Evolutionary conservation across 441 rosid species (phyloP).

Genomic region (Euphorbia corollata): DNA sequence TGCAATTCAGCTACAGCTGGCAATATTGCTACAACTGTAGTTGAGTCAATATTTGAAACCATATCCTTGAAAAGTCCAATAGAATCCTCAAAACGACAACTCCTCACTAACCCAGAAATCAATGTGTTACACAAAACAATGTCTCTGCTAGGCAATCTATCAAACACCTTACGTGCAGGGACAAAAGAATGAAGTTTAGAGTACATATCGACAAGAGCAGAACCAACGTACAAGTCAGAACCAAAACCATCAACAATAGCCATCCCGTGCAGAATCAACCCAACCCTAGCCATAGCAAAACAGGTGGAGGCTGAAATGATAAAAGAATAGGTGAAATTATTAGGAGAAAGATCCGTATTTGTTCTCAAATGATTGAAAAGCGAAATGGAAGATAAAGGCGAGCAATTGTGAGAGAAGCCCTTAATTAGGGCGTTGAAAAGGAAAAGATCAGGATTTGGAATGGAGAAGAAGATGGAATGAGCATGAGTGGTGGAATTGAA

Average conservation of each 20-base stretch:
- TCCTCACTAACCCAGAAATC: constrained; percentile 53
- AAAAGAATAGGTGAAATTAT: constrained; percentile 49
- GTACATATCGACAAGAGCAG: constrained; percentile 49
- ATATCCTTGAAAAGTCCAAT: constrained; percentile 40
- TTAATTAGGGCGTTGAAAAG: constrained; percentile 61
- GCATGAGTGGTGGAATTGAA: constrained; percentile 45
- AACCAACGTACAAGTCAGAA: constrained; percentile 50
- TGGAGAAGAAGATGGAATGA: constrained; percentile 41
- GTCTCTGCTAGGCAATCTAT: constrained; percentile 50
- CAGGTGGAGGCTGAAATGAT: constrained; percentile 45
- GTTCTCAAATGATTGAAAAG: constrained; percentile 39
- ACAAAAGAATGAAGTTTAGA: constrained; percentile 34
- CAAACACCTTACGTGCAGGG: constrained; percentile 54
- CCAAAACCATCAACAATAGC: constrained; percentile 48
- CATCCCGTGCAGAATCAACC: constrained; percentile 40
- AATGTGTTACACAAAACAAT: constrained; percentile 58
- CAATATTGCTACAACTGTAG: constrained; percentile 48
- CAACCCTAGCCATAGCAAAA: constrained; percentile 28
- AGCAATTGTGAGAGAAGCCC: constrained; percentile 37
- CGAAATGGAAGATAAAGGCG: constrained; percentile 42
- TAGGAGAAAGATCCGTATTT: constrained; percentile 39
- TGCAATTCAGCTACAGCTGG: constrained; percentile 71
- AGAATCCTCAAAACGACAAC: constrained; percentile 40
- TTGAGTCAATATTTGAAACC: constrained; percentile 37
- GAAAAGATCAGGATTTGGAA: constrained; percentile 55